Evolutionary conservation across 805 yeast species (phyloP), one percentile per base, ranked within the genome.

Genomic region (Starmerella sp.): DNA sequence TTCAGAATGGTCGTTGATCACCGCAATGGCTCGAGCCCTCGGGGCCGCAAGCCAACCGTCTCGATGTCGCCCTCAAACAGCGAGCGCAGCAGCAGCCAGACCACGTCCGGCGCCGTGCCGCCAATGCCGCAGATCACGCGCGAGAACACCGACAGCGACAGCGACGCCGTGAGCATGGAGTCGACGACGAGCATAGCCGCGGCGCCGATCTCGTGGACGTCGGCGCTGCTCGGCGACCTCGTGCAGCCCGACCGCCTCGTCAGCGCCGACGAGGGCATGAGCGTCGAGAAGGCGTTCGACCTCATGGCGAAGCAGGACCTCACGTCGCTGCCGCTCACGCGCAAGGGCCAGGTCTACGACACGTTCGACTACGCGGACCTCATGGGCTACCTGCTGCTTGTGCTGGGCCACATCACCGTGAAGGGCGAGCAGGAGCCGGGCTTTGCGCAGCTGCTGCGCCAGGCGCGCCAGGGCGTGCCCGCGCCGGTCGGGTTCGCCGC

Each of bases 351-450:
- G 11, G 51, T 60, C 13, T 52, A 31, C 42, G 75, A 84, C 57
- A 84, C 95, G 1, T 91, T 91, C 68, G 98, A 93, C 69, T 93
- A 88, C 70, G 78, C 91, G 32, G 97, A 91, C 70, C 76, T 91
- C 69, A 89, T 87, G 64, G 83, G 96, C 11, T 89, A 89, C 67
- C 73, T 91, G 60, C 73, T 91, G 60, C 72, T 93, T 57, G 93
- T 93, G 28, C 75, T 90, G 74, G 90, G 91, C 66, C 86, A 84
- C 65, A 71, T 79, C 30, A 71, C 72, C 45, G 59, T 63, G 28
- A 57, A 60, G 45, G 55, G 65, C 65, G 71, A 54, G 74, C 75
- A 54, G 67, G 50, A 52, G 9, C 54, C 60, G 11, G 56, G 54
- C 7, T 81, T 46, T 68, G 72, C 22, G 63, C 67, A 15, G 66